Percentiles rank a stretch among this genome's conserved stretches.
Evolutionary conservation across 352 stramenopile species (phyloP).

Genomic region (Pythium utonaiense): DNA sequence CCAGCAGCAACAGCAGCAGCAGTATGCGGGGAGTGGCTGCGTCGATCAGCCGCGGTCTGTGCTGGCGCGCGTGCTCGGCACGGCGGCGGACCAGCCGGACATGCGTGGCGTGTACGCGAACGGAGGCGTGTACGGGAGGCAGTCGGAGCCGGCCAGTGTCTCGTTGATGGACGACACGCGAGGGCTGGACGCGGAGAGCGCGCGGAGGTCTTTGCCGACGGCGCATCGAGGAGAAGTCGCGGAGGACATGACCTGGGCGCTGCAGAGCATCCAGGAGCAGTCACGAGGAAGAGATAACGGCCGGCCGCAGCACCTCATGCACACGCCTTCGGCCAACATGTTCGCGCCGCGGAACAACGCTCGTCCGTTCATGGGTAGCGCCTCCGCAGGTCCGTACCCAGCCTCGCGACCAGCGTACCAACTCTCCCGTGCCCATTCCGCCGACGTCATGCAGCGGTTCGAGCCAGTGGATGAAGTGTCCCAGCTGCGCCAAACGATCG

Average conservation of each 20-base stretch:
- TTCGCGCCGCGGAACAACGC: neutral
- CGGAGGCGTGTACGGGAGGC: slow-evolving; percentile 11
- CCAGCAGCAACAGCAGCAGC: neutral
- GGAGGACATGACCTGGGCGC: slow-evolving; percentile 16
- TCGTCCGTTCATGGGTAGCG: neutral
- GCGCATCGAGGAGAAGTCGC: neutral
- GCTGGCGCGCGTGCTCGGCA: neutral
- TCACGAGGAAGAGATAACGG: slow-evolving; percentile 1
- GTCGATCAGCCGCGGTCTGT: neutral
- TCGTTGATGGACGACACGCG: slow-evolving; percentile 5
- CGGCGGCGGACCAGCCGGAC: neutral
- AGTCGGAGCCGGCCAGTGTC: slow-evolving; percentile 10
- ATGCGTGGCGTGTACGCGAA: neutral
- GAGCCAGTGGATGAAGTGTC: slow-evolving; percentile 6
- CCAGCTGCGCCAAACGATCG: slow-evolving; percentile 49
- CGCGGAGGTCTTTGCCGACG: slow-evolving; percentile 6
- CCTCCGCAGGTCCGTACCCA: neutral
- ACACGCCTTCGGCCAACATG: neutral
- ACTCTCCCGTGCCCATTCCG: slow-evolving; percentile 7
- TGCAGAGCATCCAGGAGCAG: slow-evolving; percentile 17
- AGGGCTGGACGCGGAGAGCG: neutral
- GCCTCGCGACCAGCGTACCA: slow-evolving; percentile 4
- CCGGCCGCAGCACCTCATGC: neutral
- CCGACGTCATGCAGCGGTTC: slow-evolving; percentile 18
- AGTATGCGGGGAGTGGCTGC: neutral